Conservation (phyloP, 73 alveolate genomes). For the Tetrahymena elliotti region DNA sequence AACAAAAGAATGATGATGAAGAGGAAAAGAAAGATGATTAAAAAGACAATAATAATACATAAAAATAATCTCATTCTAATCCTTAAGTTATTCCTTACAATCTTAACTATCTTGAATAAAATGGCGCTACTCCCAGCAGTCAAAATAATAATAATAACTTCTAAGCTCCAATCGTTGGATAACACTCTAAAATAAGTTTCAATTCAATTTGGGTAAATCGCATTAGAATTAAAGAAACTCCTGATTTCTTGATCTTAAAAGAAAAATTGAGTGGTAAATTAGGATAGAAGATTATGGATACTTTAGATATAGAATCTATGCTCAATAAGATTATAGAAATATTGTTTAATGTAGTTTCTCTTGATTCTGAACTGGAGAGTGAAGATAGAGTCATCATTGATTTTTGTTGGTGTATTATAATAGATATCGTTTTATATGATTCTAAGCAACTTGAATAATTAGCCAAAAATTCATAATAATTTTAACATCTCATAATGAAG, state of each 20-base stretch:
- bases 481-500: constrained; percentile 6
- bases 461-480: background rate
- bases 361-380: constrained; percentile 25
- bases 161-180: background rate
- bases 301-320: background rate
- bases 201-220: background rate
- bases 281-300: background rate
- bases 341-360: background rate
- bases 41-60: background rate
- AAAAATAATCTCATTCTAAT: background rate
- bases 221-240: background rate
- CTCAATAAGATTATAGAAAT: background rate
- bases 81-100: background rate
- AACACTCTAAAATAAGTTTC: background rate
- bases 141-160: too few relatives aligned
- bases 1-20: background rate
- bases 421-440: constrained; percentile 9
- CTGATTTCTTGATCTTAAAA: background rate
- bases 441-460: background rate
- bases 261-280: background rate
- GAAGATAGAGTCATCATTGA: constrained; percentile 55
- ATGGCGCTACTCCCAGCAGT: background rate
- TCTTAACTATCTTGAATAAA: background rate
- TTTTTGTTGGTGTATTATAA: constrained; percentile 7
- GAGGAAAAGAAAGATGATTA: background rate